Evolutionary conservation across 148 eudicot species (phyloP), one percentile per base, ranked within the genome.

Genomic region (Heliamphora exappendiculata): DNA sequence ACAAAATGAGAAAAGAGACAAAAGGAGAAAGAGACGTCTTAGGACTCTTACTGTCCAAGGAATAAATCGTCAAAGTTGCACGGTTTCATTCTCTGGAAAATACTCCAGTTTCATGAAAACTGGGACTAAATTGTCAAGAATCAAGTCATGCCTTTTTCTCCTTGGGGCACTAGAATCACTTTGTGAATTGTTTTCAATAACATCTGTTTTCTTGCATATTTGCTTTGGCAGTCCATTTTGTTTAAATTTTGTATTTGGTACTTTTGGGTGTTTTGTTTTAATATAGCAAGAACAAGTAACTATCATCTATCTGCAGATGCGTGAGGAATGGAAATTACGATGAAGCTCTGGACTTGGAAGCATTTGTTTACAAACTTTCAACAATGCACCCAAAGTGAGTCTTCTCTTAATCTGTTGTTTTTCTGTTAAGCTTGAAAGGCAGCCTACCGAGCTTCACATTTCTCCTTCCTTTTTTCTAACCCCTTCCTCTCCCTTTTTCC

Each of bases 371-470:
- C 84, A 95, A 95, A 78, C 88, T 93, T 34, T 91, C 91, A 57
- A 90, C 98, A 41, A 93, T 95, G 99, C 99, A 93, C 79, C 98
- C 97, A 20, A 89, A 93, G 99, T 93, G 83, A 88, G 99, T 79
- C 75, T 78, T 79, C 49, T 73, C 77, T 36, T 67, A 19, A 75
- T 69, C 73, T 51, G 69, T 37, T 65, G 50, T 59, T 42, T 5
- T 20, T 33, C 34, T 39, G 41, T 47, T 76, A 24, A 78, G 36
- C 79, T 74, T 51, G 28, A 42, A 54, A 31, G 57, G n/a, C 49
- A 14, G 53, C 78, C 76, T 58, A 53, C 45, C 67, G 70, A 70
- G 44, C 8, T 19, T 5, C 49, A 10, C 31, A 22, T 12, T 73
- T 37, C 67, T 50, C 44, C 76, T 20, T 42, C 8, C 22, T 69